phyloP scores from a whole-genome alignment of 2,329 filamentous ascomycete genomes.

The Ustulina deusta region DNA sequence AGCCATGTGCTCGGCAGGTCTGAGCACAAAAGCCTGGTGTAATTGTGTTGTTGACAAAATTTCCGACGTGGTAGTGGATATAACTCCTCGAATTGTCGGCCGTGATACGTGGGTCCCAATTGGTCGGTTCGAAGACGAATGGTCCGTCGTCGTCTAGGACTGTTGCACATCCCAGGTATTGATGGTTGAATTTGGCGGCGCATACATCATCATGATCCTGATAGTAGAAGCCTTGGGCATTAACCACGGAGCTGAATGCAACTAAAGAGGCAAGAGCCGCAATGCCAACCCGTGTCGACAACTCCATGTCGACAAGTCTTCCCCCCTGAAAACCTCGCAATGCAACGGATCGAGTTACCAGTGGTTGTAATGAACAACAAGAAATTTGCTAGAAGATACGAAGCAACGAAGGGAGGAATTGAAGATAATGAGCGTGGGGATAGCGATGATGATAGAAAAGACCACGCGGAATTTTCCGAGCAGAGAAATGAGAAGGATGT shows the following conservation, averaged over 20 bases:
- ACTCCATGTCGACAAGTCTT: constrained; percentile 41
- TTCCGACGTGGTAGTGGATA: constrained; percentile 42
- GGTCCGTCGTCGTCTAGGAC: constrained; percentile 5
- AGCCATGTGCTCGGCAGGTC: constrained; percentile 47
- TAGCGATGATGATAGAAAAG: constrained; percentile 16
- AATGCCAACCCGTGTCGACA: constrained; percentile 35
- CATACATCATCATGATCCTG: constrained; percentile 30
- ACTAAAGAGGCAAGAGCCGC: constrained; percentile 41
- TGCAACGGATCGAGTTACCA: neutral
- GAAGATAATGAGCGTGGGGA: constrained; percentile 30
- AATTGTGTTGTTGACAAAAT: constrained; percentile 44
- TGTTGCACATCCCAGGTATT: constrained; percentile 41
- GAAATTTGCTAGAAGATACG: neutral
- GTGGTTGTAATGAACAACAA: neutral
- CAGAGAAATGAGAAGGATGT: constrained; percentile 18
- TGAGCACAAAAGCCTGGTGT: constrained; percentile 45
- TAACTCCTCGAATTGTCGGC: constrained; percentile 39
- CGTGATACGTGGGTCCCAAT: constrained; percentile 22
- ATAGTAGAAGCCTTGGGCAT: constrained; percentile 39
- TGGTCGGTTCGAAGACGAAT: constrained; percentile 39
- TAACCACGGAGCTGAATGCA: constrained; percentile 38
- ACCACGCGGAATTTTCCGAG: neutral
- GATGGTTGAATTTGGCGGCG: constrained; percentile 22
- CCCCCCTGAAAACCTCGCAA: constrained; percentile 15
- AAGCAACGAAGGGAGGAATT: constrained; percentile 25